phyloP scores from a whole-genome alignment of 2,329 filamentous ascomycete species.

The Thielaviopsis ethacetica region DNA sequence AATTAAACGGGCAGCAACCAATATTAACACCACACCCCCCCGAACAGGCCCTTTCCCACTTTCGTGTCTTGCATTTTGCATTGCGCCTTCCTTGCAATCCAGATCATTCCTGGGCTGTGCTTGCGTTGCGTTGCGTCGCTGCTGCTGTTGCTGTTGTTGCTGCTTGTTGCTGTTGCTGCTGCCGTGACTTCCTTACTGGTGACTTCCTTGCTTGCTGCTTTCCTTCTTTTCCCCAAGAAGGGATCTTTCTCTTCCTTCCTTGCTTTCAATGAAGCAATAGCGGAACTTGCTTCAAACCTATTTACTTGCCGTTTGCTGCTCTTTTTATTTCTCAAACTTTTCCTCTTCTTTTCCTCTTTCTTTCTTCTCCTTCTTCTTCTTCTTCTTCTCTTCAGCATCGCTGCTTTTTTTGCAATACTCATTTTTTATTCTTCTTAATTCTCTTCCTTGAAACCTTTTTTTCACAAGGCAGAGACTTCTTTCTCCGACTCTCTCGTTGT shows the following conservation, averaged over 20 bases:
- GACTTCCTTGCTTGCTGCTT: background rate
- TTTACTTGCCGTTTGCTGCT: constrained; percentile 5
- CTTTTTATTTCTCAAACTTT: constrained; percentile 5
- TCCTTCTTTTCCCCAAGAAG: background rate
- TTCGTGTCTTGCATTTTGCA: too few relatives aligned
- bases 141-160: too few relatives aligned
- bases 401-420: constrained; percentile 13
- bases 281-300: background rate
- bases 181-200: background rate
- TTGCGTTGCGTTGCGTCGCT: too few relatives aligned
- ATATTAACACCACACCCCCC: too few relatives aligned
- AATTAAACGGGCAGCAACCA: too few relatives aligned
- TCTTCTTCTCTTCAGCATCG: constrained; percentile 23
- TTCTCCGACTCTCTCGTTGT: constrained; percentile 23
- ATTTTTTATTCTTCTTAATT: background rate
- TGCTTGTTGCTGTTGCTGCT: too few relatives aligned
- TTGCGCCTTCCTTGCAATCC: too few relatives aligned
- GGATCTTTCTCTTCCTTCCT: background rate
- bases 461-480: constrained; percentile 10
- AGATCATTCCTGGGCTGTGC: too few relatives aligned
- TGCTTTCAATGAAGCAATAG: background rate
- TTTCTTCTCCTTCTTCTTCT: constrained; percentile 14
- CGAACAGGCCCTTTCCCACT: too few relatives aligned
- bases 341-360: constrained; percentile 13
- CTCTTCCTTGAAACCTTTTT: constrained; percentile 6